phyloP scores from a whole-genome alignment of 257 asterid species.

The Solanum corneliomulleri region DNA sequence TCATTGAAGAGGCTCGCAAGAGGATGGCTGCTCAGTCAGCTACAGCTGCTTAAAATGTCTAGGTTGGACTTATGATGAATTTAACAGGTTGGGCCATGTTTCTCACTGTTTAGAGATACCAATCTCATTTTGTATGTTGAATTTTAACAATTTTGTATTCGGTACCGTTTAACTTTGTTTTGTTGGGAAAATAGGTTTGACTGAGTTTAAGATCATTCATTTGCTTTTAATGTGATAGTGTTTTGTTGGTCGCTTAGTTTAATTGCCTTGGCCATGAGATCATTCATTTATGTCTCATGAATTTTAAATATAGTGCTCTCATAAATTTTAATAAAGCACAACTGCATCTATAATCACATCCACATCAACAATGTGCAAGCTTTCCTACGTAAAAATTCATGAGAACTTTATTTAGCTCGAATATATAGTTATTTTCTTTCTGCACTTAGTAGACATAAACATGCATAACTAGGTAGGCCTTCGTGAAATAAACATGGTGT shows the following conservation, averaged over 20 bases:
- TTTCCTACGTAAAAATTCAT: background rate
- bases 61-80: background rate
- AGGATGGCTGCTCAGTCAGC: slow-evolving; percentile 20
- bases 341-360: too few relatives aligned
- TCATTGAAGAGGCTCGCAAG: slow-evolving; percentile 28
- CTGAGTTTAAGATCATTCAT: background rate
- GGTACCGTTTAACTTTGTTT: background rate
- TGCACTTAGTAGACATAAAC: background rate
- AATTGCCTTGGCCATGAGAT: background rate
- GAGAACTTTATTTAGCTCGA: background rate
- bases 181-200: background rate
- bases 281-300: background rate
- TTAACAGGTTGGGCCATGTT: background rate
- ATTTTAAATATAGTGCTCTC: background rate
- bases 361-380: too few relatives aligned
- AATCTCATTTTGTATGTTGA: background rate
- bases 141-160: background rate
- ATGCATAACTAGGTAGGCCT: background rate
- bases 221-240: background rate
- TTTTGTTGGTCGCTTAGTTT: background rate
- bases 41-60: slow-evolving; percentile 1
- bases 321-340: background rate
- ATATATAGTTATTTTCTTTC: background rate
- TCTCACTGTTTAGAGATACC: background rate
- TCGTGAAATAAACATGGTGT: background rate